These are phyloP conservation scores for Yamadazyma phyllophila DNA, from an alignment of 805 yeast species.

Conservation along the genomic window DNA sequence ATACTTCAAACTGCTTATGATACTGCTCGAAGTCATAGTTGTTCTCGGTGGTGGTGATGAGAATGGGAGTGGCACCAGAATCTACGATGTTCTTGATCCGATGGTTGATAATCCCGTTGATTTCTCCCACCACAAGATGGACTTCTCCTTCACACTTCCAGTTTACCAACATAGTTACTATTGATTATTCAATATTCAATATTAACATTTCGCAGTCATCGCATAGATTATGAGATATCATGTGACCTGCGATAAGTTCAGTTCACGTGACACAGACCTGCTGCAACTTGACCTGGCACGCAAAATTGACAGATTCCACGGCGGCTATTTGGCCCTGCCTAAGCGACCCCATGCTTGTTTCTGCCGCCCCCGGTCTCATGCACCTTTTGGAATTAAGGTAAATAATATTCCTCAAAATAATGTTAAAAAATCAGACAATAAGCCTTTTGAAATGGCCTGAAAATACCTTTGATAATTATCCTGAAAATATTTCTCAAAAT, in stretches of 20 bases:
- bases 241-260: not conserved
- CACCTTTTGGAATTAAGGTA: too few relatives aligned
- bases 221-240: conserved; percentile 2
- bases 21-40: conserved; percentile 9
- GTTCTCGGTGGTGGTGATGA: conserved; percentile 35
- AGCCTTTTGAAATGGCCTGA: too few relatives aligned
- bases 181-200: not conserved
- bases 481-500: too few relatives aligned
- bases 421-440: too few relatives aligned
- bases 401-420: too few relatives aligned
- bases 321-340: too few relatives aligned
- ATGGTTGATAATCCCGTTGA: conserved; percentile 40
- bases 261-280: not conserved
- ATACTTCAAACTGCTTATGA: conserved; percentile 27
- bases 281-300: too few relatives aligned
- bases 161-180: conserved; percentile 31
- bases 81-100: conserved; percentile 50
- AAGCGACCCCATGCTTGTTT: too few relatives aligned
- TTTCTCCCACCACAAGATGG: conserved; percentile 57
- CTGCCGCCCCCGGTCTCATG: too few relatives aligned
- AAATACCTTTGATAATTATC: too few relatives aligned
- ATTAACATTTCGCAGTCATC: conserved; percentile 1
- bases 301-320: too few relatives aligned
- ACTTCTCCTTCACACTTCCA: conserved; percentile 47
- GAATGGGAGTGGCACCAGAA: conserved; percentile 53